A percentile compares a stretch with the other conserved stretches of the same genome.
phyloP scores from a whole-genome alignment of 768 basidiomycete species.

The Ramaria rubella region DNA sequence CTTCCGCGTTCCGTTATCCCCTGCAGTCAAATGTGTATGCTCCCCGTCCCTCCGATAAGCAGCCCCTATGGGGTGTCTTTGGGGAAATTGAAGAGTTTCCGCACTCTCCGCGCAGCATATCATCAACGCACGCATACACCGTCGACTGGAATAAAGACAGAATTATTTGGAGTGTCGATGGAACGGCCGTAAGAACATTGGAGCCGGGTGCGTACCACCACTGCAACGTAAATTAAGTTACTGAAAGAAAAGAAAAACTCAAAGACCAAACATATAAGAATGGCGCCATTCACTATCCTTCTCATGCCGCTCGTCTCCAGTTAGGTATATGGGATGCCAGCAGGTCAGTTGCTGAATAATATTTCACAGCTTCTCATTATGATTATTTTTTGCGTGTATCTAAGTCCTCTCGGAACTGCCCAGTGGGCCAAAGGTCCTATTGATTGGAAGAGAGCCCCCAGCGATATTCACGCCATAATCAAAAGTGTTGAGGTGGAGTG shows the following conservation, averaged over 20 bases:
- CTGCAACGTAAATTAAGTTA: neutral
- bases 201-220: slow-evolving; percentile 15
- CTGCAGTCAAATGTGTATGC: slow-evolving; percentile 27
- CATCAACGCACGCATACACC: slow-evolving; percentile 27
- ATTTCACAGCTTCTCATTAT: neutral
- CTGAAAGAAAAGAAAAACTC: neutral
- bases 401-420: slow-evolving; percentile 31
- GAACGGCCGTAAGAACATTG: slow-evolving; percentile 28
- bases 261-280: slow-evolving; percentile 29
- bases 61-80: slow-evolving; percentile 34
- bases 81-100: slow-evolving; percentile 27
- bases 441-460: slow-evolving; percentile 31
- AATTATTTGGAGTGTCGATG: slow-evolving; percentile 38
- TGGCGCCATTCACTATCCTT: slow-evolving; percentile 31
- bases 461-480: slow-evolving; percentile 27
- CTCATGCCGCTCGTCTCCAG: slow-evolving; percentile 32
- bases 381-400: neutral
- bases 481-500: slow-evolving; percentile 35
- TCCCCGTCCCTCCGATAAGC: slow-evolving; percentile 23
- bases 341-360: slow-evolving; percentile 3
- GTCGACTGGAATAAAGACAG: slow-evolving; percentile 35
- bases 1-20: neutral
- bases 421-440: slow-evolving; percentile 40
- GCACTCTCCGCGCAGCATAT: slow-evolving; percentile 13
- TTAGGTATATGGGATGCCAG: slow-evolving; percentile 45